Evolutionary conservation across 1,284 basidiomycete genomes (phyloP).

Genomic region (Baeospora myosura): DNA sequence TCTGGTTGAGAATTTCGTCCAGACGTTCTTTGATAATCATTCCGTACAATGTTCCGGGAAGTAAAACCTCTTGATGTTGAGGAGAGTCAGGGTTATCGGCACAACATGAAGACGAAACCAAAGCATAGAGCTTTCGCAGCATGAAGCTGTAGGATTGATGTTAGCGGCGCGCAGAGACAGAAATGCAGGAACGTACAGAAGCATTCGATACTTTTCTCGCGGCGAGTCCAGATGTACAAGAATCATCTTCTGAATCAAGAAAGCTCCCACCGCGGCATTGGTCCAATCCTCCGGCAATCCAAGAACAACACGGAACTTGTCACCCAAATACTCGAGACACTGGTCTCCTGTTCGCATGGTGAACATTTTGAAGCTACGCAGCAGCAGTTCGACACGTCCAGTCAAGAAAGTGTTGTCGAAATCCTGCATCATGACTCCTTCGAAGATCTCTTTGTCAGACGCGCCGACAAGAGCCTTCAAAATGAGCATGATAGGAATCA

Average conservation of each 20-base stretch:
- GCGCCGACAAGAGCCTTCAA: constrained; percentile 93
- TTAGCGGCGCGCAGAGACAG: not conserved
- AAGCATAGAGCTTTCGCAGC: constrained; percentile 92
- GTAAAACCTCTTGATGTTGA: constrained; percentile 95
- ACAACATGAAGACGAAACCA: constrained; percentile 88
- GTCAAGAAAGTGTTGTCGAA: constrained; percentile 97
- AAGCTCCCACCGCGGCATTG: constrained; percentile 77
- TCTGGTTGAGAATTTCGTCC: constrained; percentile 80
- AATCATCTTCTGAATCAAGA: constrained; percentile 82
- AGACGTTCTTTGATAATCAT: constrained; percentile 99
- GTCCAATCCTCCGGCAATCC: constrained; percentile 92
- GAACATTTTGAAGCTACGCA: constrained; percentile 94
- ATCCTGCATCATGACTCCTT: constrained; percentile 96
- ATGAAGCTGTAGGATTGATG: constrained; percentile 69
- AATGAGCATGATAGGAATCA: constrained; percentile 95
- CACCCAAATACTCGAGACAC: constrained; percentile 94
- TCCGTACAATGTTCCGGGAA: constrained; percentile 89
- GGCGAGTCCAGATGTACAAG: constrained; percentile 87
- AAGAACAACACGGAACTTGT: constrained; percentile 93
- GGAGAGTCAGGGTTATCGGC: constrained; percentile 98
- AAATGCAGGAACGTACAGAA: constrained; percentile 56
- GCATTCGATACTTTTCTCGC: constrained; percentile 94
- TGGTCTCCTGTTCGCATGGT: constrained; percentile 85
- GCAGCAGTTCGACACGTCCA: constrained; percentile 95
- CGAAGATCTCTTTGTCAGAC: constrained; percentile 96